Evolutionary conservation across 2,329 filamentous ascomycete species (phyloP).

Genomic region (Beauveria medogensis): DNA sequence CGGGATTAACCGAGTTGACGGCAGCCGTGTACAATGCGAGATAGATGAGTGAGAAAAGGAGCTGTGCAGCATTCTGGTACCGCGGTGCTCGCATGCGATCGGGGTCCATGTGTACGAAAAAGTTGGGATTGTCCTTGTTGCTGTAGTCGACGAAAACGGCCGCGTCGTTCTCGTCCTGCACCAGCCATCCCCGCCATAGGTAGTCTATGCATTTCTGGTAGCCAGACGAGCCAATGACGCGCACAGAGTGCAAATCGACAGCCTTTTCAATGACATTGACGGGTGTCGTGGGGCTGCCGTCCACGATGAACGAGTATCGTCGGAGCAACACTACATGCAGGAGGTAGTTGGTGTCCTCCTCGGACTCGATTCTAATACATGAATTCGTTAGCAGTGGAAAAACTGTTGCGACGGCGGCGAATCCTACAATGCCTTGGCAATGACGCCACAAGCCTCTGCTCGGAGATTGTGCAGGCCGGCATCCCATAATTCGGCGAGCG

Average conservation of each 20-base stretch:
- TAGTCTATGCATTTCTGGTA: constrained; percentile 94
- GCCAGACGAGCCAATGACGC: constrained; percentile 82
- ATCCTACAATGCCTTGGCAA: constrained; percentile 67
- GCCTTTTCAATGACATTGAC: constrained; percentile 89
- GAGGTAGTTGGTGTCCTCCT: constrained; percentile 71
- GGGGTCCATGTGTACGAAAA: constrained; percentile 79
- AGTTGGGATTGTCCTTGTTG: constrained; percentile 68
- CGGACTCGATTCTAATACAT: constrained; percentile 64
- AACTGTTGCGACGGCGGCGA: background rate
- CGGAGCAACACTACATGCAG: constrained; percentile 77
- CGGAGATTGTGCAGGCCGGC: constrained; percentile 73
- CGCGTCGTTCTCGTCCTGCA: constrained; percentile 90
- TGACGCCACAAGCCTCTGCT: constrained; percentile 77
- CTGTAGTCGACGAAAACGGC: constrained; percentile 84
- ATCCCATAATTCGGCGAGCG: constrained; percentile 81
- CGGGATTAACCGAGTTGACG: constrained; percentile 87
- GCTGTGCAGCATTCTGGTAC: constrained; percentile 86
- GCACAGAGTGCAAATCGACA: constrained; percentile 83
- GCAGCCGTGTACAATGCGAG: constrained; percentile 79
- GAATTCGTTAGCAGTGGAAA: background rate
- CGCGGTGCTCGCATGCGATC: constrained; percentile 87
- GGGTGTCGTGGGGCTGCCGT: constrained; percentile 63
- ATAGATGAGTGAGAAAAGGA: constrained; percentile 76
- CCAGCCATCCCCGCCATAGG: constrained; percentile 91
- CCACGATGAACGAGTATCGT: constrained; percentile 73